Evolutionary conservation across 176 grass and related monocot species (phyloP), one percentile per base, ranked within the genome.

Genomic region (Bolboschoenus planiculmis): DNA sequence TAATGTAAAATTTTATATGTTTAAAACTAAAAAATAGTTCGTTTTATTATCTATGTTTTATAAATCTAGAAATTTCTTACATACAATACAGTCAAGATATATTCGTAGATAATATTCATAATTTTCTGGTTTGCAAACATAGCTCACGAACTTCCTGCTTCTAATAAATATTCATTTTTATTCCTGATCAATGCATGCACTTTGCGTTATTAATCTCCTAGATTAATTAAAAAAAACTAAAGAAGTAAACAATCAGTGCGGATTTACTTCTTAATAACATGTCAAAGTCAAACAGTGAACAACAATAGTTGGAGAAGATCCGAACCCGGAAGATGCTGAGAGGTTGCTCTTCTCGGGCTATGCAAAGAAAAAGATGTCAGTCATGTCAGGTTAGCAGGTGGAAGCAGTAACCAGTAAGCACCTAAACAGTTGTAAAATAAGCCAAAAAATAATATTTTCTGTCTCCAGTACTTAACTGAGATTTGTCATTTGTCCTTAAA

Each of bases 401-500:
- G 39, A 44, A 44, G 3, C 68, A 44, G 23, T 24, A 53, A 13
- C 8, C 8, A 3, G 5, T 34, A 35, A 34, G 14, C 65, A 70
- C 65, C 65, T 70, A 70, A 70, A 40, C 65, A 21, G 65, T 70
- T 10, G 20, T 70, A 70, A 46, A 81, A 80, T 35, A 44, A 40
- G 29, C 78, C 78, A 81, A 81, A 46, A n/a, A n/a, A n/a, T n/a
- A 35, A 26, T 29, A 26, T 62, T 29, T 63, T 20, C 34, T 48
- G 24, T 81, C 33, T 64, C 55, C 64, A 43, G 21, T 29, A 46
- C 79, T 81, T 30, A 74, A 64, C 56, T 80, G 34, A 21, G 13
- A 56, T 80, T 80, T 80, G 78, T 55, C 78, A 16, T 80, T 58
- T n/a, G n/a, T n/a, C n/a, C n/a, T n/a, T n/a, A n/a, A n/a, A 40